These are phyloP conservation scores for Phaeosphaeria sp. DNA, from an alignment of 2,329 filamentous ascomycete genomes.

Conservation along the genomic window DNA sequence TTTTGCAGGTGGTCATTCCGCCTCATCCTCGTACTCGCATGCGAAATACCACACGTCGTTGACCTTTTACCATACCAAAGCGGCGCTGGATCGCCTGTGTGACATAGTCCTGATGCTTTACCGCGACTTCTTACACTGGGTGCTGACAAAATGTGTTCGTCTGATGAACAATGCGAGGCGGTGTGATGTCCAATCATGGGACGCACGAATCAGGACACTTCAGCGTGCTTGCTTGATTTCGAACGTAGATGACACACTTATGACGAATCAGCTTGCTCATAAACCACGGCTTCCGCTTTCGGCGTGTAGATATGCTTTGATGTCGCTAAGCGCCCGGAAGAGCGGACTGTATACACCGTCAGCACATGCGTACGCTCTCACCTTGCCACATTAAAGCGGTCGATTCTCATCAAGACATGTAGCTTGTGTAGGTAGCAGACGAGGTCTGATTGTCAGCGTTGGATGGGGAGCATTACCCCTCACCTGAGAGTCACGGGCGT, in stretches of 20 bases:
- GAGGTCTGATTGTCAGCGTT: background rate
- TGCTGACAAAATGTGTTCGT: background rate
- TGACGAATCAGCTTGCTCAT: background rate
- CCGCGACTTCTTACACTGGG: background rate
- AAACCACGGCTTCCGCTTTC: background rate
- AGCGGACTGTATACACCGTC: background rate
- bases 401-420: background rate
- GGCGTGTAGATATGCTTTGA: background rate
- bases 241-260: background rate
- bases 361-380: background rate
- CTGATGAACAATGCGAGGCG: background rate
- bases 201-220: background rate
- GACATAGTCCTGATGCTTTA: background rate
- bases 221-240: background rate
- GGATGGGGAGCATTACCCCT: background rate
- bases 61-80: too few species aligned
- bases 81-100: background rate
- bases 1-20: too few species aligned
- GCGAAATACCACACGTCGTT: too few species aligned
- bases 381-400: background rate
- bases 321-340: background rate
- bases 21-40: too few species aligned
- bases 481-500: background rate
- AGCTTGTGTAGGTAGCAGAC: background rate
- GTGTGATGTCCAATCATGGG: background rate